Base-by-base conservation (phyloP, 1,139 yeast species). In the Yarrowia galli region DNA sequence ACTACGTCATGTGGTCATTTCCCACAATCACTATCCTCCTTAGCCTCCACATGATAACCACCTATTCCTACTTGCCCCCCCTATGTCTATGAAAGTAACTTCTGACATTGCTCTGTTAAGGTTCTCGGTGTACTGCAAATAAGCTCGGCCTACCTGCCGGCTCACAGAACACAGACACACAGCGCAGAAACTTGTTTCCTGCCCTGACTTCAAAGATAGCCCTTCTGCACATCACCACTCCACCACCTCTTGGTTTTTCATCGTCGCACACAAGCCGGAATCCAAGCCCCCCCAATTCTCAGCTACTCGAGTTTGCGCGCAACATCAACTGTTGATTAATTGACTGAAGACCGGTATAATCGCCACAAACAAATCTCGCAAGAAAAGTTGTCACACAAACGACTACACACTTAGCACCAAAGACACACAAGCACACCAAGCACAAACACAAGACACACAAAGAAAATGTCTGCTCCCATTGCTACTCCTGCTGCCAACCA, bases 191-290 rank as follows among this genome's bases (percentile, higher is more conserved):
- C 49, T 25, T 42, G 28, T 56, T 54, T 54, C 42, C 63, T 42
- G 48, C 48, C 63, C 40, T 56, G 48, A 56, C 63, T 38, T 54
- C 28, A 23, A 48, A 56, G 60, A 53, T 53, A 53, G 60, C 60
- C 42, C 60, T 15, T 15, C 22, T 53, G 22, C 45, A 36, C 38
- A 28, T 28, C 60, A 36, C 20, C n/a, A 35, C 58, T 15, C 23
- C 42, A 13, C 58, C 58, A n/a, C 20, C 28, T 51, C 10, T 25
- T 22, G 7, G 38, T 20, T 48, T 32, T 25, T 10, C 15, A 1
- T 15, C 9, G 16, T 4, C n/a, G 13, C 54, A 49, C 36, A 25
- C 16, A 25, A 25, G 23, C 53, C 46, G 23, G 46, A 18, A 2
- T 20, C 22, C n/a, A n/a, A n/a, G n/a, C 22, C 32, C 38, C 54